phyloP scores from a whole-genome alignment of 129 eudicot species.

The Ambrosia artemisiifolia region DNA sequence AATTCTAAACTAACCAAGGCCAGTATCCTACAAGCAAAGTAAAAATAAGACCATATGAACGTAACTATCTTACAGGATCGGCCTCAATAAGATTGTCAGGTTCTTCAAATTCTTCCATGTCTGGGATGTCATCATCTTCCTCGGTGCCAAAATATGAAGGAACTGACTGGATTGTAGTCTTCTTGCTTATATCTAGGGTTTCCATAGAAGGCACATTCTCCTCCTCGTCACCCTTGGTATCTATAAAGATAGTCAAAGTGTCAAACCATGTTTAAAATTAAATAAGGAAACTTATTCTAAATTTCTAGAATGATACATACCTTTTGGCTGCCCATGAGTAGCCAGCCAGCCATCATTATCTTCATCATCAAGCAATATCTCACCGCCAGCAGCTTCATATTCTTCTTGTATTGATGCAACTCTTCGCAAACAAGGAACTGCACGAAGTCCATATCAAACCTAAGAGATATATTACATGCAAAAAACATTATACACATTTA shows the following conservation, averaged over 20 bases:
- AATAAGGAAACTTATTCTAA: neutral
- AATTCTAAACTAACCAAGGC: neutral
- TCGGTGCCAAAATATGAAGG: conserved; percentile 81
- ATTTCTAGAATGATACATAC: conserved; percentile 28
- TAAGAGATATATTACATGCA: neutral
- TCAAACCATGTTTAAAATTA: conserved; percentile 11
- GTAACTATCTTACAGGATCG: conserved; percentile 65
- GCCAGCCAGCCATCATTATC: conserved; percentile 97
- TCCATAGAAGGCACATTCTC: conserved; percentile 89
- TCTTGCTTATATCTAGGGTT: conserved; percentile 75
- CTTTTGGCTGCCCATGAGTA: conserved; percentile 96
- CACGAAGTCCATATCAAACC: conserved; percentile 7
- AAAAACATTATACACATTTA: neutral
- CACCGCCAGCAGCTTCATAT: conserved; percentile 98
- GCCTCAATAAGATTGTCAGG: conserved; percentile 76
- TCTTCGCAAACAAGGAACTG: conserved; percentile 93
- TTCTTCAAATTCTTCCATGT: conserved; percentile 84
- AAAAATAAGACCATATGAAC: neutral
- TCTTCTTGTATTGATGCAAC: conserved; percentile 94
- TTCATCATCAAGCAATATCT: conserved; percentile 80
- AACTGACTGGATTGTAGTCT: conserved; percentile 58
- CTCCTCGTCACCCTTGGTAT: conserved; percentile 57
- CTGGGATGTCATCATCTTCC: conserved; percentile 89
- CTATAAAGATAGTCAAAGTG: conserved; percentile 41
- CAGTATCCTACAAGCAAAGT: neutral